These are phyloP conservation scores for Penicillium sp. DNA, from an alignment of 2,329 filamentous ascomycete genomes.

Conservation along the genomic window DNA sequence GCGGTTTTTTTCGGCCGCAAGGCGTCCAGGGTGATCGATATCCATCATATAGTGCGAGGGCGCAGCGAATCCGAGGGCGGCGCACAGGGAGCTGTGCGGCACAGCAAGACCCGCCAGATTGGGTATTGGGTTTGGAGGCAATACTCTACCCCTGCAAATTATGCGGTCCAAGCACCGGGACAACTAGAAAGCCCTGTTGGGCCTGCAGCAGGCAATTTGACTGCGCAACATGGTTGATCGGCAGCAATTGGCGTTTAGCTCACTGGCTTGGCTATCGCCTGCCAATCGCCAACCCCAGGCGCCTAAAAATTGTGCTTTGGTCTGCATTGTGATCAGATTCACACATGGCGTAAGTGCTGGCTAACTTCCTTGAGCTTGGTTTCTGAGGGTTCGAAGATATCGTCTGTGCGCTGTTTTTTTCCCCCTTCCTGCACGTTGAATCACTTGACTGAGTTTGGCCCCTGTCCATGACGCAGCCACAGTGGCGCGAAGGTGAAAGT, in stretches of 20 bases:
- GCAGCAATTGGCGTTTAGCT: slow-evolving; percentile 14
- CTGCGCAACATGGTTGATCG: slow-evolving; percentile 14
- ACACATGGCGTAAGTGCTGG: not conserved
- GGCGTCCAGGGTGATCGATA: slow-evolving; percentile 3
- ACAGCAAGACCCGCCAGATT: slow-evolving; percentile 14
- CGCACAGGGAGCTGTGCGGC: slow-evolving; percentile 14
- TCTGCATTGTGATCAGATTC: slow-evolving; percentile 10
- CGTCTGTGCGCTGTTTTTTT: slow-evolving; percentile 14
- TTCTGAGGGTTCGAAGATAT: slow-evolving; percentile 1
- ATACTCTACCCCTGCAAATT: slow-evolving; percentile 9
- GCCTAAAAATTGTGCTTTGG: slow-evolving; percentile 18
- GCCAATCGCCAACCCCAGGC: slow-evolving; percentile 20
- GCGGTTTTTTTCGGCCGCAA: not conserved
- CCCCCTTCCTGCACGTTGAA: slow-evolving; percentile 1
- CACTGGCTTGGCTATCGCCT: slow-evolving; percentile 10
- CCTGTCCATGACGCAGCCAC: slow-evolving; percentile 17
- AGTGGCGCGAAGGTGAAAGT: not conserved
- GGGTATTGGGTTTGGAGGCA: slow-evolving; percentile 16
- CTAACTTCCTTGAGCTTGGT: not conserved
- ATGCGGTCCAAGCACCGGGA: slow-evolving; percentile 12
- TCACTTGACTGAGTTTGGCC: slow-evolving; percentile 17
- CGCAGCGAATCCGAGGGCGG: slow-evolving; percentile 13
- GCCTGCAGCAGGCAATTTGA: slow-evolving; percentile 2
- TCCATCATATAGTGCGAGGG: slow-evolving; percentile 8
- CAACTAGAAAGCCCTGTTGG: not conserved